Base-by-base conservation (phyloP, 148 eudicot genomes). In the Persicaria maculosa region DNA sequence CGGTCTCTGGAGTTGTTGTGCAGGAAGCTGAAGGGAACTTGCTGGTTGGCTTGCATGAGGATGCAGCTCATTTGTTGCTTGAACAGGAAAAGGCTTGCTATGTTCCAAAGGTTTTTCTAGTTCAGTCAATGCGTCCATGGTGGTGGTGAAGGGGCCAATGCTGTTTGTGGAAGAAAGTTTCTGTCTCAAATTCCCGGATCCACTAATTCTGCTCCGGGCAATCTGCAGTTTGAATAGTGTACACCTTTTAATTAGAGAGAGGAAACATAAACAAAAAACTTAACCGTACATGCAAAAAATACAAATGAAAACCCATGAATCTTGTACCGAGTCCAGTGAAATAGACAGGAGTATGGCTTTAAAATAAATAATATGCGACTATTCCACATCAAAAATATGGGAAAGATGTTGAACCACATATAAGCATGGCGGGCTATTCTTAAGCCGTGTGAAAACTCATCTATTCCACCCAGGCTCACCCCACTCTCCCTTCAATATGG, bases 161-260 rank as follows among this genome's bases (percentile, higher is more conserved):
- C 82, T 77, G 75, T 78, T 75, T 20, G 76, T 77, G 50, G 88
- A 77, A 14, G 81, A 58, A 74, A 90, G 70, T 72, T 74, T 84
- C 54, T 85, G 84, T 79, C 80, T 83, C 74, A 84, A 74, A 77
- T 79, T 80, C 75, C 77, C 79, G 62, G 83, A 80, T 74, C 85
- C 88, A 61, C 80, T 83, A 47, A 88, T 76, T 64, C 84, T 85
- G 77, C 76, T 76, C 9, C 86, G 85, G 78, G 92, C 96, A 74
- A 86, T 86, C 98, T 94, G 96, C 84, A 81, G 19, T 65, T 36
- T 43, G 6, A 12, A 40, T 9, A 44, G 5, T 36, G 10, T 2
- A 68, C 15, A 44, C 43, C 15, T n/a, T 65, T 43, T 68, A 68
- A 16, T 40, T 20, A 12, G 4, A 4, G 50, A 68, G 6, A 68